Evolutionary conservation across 2,329 filamentous ascomycete genomes (phyloP).

Genomic region (Clarireedia hainanense): DNA sequence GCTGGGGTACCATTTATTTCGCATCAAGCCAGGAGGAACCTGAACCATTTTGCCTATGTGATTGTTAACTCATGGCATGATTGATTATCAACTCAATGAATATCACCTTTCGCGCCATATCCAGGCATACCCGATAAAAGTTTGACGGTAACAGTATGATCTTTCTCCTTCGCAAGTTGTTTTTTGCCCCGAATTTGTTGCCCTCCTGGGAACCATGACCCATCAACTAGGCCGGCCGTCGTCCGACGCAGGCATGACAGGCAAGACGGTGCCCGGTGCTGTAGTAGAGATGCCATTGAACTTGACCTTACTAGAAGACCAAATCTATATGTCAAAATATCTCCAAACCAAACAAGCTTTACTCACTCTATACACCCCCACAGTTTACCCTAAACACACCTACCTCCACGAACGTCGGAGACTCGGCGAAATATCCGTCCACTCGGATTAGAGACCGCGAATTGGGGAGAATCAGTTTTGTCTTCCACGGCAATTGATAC

Average conservation of each 20-base stretch:
- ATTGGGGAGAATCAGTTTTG: neutral
- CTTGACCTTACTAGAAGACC: neutral
- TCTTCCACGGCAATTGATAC: neutral
- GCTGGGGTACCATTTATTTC: conserved; percentile 45
- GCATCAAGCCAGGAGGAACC: conserved; percentile 44
- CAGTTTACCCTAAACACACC: neutral
- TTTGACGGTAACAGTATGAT: conserved; percentile 37
- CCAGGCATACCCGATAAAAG: conserved; percentile 43
- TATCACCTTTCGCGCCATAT: conserved; percentile 40
- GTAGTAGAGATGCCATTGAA: conserved; percentile 24
- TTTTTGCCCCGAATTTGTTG: conserved; percentile 37
- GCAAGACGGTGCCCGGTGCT: conserved; percentile 24
- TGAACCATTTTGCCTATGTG: conserved; percentile 43
- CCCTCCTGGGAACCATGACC: conserved; percentile 13
- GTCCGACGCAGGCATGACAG: conserved; percentile 25
- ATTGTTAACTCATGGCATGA: neutral
- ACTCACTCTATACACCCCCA: neutral
- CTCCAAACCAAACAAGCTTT: neutral
- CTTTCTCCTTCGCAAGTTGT: conserved; percentile 33
- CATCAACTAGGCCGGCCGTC: conserved; percentile 17
- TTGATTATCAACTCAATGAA: too few species aligned
- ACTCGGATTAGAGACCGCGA: neutral
- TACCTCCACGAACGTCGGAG: neutral
- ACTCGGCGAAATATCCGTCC: neutral
- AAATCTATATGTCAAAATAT: conserved; percentile 3